Evolutionary conservation across 495 filamentous ascomycete genomes (phyloP).

Genomic region (Arthonia radiata): DNA sequence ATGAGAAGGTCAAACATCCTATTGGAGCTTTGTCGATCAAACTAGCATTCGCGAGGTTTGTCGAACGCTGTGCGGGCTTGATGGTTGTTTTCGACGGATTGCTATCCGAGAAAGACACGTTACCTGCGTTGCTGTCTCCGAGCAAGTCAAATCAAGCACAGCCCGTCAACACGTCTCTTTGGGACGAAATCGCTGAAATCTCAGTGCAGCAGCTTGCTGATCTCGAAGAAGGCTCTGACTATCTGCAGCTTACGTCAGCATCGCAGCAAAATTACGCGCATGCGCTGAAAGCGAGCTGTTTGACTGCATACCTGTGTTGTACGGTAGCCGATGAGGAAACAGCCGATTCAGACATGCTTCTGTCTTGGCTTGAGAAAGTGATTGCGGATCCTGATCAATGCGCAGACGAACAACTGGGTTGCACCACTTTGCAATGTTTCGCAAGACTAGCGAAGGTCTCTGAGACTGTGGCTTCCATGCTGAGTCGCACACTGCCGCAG

Average conservation of each 20-base stretch:
- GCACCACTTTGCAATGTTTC: conserved; percentile 53
- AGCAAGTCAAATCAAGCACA: too few relatives aligned
- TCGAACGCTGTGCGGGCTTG: conserved; percentile 55
- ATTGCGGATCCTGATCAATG: conserved; percentile 59
- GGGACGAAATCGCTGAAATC: conserved; percentile 31
- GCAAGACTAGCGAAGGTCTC: conserved; percentile 54
- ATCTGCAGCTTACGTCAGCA: conserved; percentile 55
- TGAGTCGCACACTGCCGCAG: conserved; percentile 59
- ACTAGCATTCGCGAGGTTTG: conserved; percentile 59
- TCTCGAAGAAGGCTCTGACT: conserved; percentile 75
- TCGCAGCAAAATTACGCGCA: conserved; percentile 76
- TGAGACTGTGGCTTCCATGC: conserved; percentile 40
- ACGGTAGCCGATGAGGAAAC: conserved; percentile 52
- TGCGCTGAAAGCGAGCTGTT: conserved; percentile 53
- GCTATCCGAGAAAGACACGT: conserved; percentile 34
- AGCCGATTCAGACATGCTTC: conserved; percentile 54
- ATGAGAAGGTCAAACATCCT: conserved; percentile 52
- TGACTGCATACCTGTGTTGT: conserved; percentile 72
- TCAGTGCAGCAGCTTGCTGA: conserved; percentile 61
- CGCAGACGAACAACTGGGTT: conserved; percentile 45
- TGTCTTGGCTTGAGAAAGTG: conserved; percentile 65
- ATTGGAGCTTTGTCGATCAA: conserved; percentile 83
- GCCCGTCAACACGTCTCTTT: too few relatives aligned
- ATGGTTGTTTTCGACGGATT: conserved; percentile 32
- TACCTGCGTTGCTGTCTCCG: conserved; percentile 45